Evolutionary conservation across 768 basidiomycete species (phyloP).

Genomic region (Psilocybe tampanensis): DNA sequence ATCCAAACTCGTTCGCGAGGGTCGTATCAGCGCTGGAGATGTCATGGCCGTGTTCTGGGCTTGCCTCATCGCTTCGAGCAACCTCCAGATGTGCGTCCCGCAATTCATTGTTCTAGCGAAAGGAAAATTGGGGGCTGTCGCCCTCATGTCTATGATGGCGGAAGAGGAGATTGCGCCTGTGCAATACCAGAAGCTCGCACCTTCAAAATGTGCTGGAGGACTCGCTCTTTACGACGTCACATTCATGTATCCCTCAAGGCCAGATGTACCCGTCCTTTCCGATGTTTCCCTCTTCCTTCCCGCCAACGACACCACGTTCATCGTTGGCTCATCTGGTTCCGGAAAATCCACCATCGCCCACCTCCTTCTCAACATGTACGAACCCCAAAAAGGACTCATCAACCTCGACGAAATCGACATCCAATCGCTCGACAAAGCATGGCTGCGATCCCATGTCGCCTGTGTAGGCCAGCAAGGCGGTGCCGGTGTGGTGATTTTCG

Average conservation of each 20-base stretch:
- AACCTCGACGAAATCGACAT: constrained; percentile 82
- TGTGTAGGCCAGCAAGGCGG: constrained; percentile 78
- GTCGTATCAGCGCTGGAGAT: constrained; percentile 66
- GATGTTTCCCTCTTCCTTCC: constrained; percentile 68
- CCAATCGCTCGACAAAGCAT: constrained; percentile 68
- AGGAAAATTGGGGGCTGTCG: constrained; percentile 81
- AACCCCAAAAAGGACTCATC: constrained; percentile 61
- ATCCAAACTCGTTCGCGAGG: constrained; percentile 79
- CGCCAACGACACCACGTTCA: constrained; percentile 83
- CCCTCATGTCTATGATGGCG: constrained; percentile 59
- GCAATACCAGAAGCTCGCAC: constrained; percentile 59
- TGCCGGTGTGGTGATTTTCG: constrained; percentile 58
- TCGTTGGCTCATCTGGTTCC: constrained; percentile 92
- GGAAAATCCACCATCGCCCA: constrained; percentile 92
- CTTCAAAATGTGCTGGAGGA: constrained; percentile 69
- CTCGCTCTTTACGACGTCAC: constrained; percentile 71
- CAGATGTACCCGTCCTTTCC: constrained; percentile 68
- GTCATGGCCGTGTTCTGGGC: constrained; percentile 99
- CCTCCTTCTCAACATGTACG: constrained; percentile 81
- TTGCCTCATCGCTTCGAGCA: constrained; percentile 85
- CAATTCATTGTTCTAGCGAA: constrained; percentile 75
- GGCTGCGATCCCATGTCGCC: constrained; percentile 70
- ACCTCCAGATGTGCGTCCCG: constrained; percentile 86
- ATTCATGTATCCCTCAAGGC: constrained; percentile 87
- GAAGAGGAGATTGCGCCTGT: constrained; percentile 39